These are phyloP conservation scores for Rostrohypoxylon terebratum DNA, from an alignment of 495 filamentous ascomycete genomes.

Conservation along the genomic window DNA sequence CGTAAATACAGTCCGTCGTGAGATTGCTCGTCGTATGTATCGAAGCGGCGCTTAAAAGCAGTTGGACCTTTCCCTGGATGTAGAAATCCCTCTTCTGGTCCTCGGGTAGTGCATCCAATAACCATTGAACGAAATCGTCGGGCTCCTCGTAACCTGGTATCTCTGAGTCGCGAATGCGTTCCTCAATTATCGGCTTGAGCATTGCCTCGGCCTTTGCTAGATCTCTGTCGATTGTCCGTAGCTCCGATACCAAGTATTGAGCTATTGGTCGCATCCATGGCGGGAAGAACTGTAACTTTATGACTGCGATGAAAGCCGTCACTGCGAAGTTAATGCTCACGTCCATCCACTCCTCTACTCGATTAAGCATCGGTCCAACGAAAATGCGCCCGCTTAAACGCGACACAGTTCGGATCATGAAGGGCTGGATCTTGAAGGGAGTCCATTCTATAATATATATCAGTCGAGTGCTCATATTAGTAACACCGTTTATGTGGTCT, in stretches of 20 bases:
- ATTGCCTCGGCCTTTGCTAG: slow-evolving; percentile 46
- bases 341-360: slow-evolving; percentile 53
- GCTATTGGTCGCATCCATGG: slow-evolving; percentile 52
- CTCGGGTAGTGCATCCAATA: slow-evolving; percentile 49
- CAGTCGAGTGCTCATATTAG: slow-evolving; percentile 14
- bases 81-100: slow-evolving; percentile 49
- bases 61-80: slow-evolving; percentile 49
- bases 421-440: slow-evolving; percentile 53
- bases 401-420: slow-evolving; percentile 51
- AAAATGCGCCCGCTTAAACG: slow-evolving; percentile 51
- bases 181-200: slow-evolving; percentile 49
- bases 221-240: slow-evolving; percentile 46
- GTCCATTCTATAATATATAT: slow-evolving; percentile 50
- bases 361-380: slow-evolving; percentile 50
- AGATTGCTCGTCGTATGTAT: slow-evolving; percentile 56
- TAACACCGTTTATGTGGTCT: slow-evolving; percentile 5
- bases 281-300: slow-evolving; percentile 54
- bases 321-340: slow-evolving; percentile 53
- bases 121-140: slow-evolving; percentile 53
- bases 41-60: slow-evolving; percentile 51
- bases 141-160: slow-evolving; percentile 45
- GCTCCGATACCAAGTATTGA: slow-evolving; percentile 49
- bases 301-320: slow-evolving; percentile 53
- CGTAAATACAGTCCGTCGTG: slow-evolving; percentile 55
- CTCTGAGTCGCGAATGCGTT: slow-evolving; percentile 47